A percentile compares a stretch with the other conserved stretches of the same genome.
Evolutionary conservation across 768 basidiomycete genomes (phyloP).

Genomic region (Clitopilus hobsonii): DNA sequence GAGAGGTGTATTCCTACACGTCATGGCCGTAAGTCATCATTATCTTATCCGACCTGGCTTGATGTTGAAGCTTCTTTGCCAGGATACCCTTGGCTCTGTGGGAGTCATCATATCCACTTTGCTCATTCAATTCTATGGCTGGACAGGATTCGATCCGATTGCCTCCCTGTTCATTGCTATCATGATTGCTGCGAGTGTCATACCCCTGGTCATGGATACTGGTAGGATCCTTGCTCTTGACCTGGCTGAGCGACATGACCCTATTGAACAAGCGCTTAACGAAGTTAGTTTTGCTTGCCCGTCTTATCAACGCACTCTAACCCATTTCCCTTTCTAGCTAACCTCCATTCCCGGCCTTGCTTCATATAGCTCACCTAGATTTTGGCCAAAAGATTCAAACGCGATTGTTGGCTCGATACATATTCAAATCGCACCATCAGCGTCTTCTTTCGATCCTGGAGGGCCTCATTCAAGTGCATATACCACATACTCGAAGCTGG

Average conservation of each 20-base stretch:
- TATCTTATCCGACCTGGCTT: neutral
- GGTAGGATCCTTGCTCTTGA: slow-evolving; percentile 87
- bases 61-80: slow-evolving; percentile 1
- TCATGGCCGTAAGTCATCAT: slow-evolving; percentile 71
- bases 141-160: slow-evolving; percentile 98
- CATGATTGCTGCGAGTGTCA: slow-evolving; percentile 91
- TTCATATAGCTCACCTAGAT: slow-evolving; percentile 76
- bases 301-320: neutral
- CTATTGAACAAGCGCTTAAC: slow-evolving; percentile 52
- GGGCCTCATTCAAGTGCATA: slow-evolving; percentile 44
- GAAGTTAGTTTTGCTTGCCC: slow-evolving; percentile 42
- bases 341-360: slow-evolving; percentile 71
- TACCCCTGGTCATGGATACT: slow-evolving; percentile 92
- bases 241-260: slow-evolving; percentile 55
- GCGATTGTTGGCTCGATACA: slow-evolving; percentile 89
- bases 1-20: slow-evolving; percentile 97
- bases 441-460: slow-evolving; percentile 49
- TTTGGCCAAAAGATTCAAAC: slow-evolving; percentile 94
- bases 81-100: slow-evolving; percentile 96
- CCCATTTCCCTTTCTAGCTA: slow-evolving; percentile 45
- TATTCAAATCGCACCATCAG: slow-evolving; percentile 73
- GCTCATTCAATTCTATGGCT: slow-evolving; percentile 92
- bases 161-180: slow-evolving; percentile 95
- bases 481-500: slow-evolving; percentile 54
- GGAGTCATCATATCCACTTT: slow-evolving; percentile 97